Evolutionary conservation across 768 basidiomycete species (phyloP).

Genomic region (Multifurca ochricompacta): DNA sequence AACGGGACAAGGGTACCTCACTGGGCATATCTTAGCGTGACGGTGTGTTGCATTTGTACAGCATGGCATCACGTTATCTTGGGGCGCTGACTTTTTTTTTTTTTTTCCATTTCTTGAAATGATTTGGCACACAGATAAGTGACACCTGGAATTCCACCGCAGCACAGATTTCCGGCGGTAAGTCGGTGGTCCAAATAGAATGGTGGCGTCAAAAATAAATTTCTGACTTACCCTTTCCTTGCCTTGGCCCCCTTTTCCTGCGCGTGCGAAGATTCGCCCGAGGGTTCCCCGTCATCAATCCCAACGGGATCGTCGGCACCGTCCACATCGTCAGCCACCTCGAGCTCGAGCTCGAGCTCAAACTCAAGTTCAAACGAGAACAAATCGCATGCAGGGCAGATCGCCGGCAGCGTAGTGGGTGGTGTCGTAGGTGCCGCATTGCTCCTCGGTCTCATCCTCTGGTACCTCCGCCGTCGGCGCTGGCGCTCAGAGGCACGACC

Average conservation of each 20-base stretch:
- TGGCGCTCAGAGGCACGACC: background rate
- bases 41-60: background rate
- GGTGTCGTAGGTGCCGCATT: background rate
- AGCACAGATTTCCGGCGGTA: background rate
- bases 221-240: background rate
- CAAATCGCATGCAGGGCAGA: background rate
- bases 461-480: background rate
- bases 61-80: background rate
- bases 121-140: background rate
- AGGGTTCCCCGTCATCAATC: background rate
- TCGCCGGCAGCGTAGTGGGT: constrained; percentile 3
- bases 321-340: background rate
- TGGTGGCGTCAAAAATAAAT: background rate
- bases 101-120: background rate
- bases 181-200: background rate
- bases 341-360: background rate
- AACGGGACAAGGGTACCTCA: background rate
- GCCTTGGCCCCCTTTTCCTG: background rate
- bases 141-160: background rate
- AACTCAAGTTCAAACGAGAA: background rate
- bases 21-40: constrained; percentile 1
- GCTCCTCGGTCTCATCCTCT: background rate
- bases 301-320: background rate
- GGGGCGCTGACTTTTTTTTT: background rate
- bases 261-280: background rate